Percentiles rank a stretch among this genome's conserved stretches.
phyloP scores from a whole-genome alignment of 805 yeast species.

The Groenewaldozyma tartarivorans region DNA sequence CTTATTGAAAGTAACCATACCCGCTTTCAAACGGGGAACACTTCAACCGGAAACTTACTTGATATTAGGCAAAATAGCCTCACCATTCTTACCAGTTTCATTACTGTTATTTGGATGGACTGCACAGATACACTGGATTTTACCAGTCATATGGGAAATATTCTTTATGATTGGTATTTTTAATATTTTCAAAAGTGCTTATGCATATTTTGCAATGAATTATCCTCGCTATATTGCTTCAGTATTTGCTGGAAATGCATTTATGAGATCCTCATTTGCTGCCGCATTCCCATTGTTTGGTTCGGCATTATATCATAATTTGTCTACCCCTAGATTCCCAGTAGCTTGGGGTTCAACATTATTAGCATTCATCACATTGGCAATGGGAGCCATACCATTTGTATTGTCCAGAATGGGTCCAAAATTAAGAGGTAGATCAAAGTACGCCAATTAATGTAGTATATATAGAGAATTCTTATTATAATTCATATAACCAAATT shows the following conservation, averaged over 20 bases:
- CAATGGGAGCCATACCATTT: constrained; percentile 40
- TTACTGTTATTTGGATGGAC: constrained; percentile 48
- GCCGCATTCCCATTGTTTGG: constrained; percentile 61
- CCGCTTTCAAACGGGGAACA: constrained; percentile 8
- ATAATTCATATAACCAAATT: too few species aligned
- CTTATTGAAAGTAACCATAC: constrained; percentile 3
- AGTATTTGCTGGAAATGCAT: constrained; percentile 48
- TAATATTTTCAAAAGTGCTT: constrained; percentile 40
- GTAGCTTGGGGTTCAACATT: constrained; percentile 51
- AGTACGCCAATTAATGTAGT: constrained; percentile 21
- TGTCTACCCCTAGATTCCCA: constrained; percentile 35
- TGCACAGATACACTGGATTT: constrained; percentile 41
- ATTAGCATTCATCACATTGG: constrained; percentile 37
- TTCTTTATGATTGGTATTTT: constrained; percentile 34
- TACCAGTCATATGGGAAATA: constrained; percentile 36
- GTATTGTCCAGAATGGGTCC: constrained; percentile 28
- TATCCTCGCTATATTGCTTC: constrained; percentile 46
- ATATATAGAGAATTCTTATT: too few species aligned
- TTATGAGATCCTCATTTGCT: constrained; percentile 43
- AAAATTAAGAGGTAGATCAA: constrained; percentile 28
- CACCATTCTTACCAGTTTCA: constrained; percentile 33
- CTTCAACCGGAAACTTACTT: constrained; percentile 12
- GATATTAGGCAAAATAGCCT: constrained; percentile 11
- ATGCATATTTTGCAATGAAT: constrained; percentile 39
- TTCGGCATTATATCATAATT: constrained; percentile 41